Base-by-base conservation (phyloP, 106 monocot genomes). In the Cymbidium sinense region DNA sequence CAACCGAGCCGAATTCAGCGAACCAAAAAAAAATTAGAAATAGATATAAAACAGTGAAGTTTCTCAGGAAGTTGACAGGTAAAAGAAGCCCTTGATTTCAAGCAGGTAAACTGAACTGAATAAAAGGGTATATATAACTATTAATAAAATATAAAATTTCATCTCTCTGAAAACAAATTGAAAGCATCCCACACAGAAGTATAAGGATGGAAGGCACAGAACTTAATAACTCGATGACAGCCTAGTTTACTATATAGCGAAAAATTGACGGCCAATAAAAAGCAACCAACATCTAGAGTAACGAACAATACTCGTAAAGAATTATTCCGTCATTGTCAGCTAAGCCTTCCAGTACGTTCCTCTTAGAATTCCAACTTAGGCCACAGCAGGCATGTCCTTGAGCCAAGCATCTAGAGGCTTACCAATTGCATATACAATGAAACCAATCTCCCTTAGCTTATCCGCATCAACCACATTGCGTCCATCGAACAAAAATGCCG, bases 401-500 rank as follows among this genome's bases (percentile, higher is more conserved):
- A 82, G 81, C 81, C 81, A 82, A 28, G 70, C 51, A 82, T 82
- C 81, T 3, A 82, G 52, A 36, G 81, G 81, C 76, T 82, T 82
- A 9, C 81, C 81, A 25, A 82, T 82, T 25, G 81, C 69, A 28
- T 82, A 82, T 1, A 82, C 81, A 6, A 82, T 77, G 52, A 82
- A 82, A 0, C 81, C 81, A 29, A 82, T 82, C 47, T 27, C 70
- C 70, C 81, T 82, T 37, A 77, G 70, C 81, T 77, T 82, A 51
- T 76, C 81, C 36, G 36, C 37, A 55, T 82, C 76, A 7, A 82
- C 27, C 76, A 81, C 81, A 28, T 81, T 81, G 67, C 81, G 81
- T 28, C 81, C 81, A 17, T 81, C 81, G 7, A 81, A 81, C 8
- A 81, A 27, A 50, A 81, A 81, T 3, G 81, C 81, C 2, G 81